Base-by-base conservation (phyloP, 352 stramenopile species). In the Thraustochytrium striatum region DNA sequence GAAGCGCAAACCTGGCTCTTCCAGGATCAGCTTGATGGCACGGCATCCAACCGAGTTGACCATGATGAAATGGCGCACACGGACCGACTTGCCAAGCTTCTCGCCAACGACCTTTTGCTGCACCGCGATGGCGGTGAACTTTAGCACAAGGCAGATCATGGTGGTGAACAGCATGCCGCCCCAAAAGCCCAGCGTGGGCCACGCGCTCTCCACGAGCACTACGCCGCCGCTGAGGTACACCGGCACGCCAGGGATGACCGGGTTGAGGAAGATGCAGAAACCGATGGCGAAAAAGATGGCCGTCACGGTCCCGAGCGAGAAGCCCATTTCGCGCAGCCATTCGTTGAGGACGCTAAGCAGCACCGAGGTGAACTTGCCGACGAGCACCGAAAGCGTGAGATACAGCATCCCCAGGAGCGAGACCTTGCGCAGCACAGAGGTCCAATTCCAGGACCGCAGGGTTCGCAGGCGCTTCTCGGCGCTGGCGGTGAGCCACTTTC, bases 31-130 rank as follows among this genome's bases (percentile, higher is more conserved):
- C 38, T 70, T 70, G 36, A 70, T 70, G 41, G 59, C 59, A 5
- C 59, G 59, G 35, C 59, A 70, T 0, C 0, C 59, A 7, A 70
- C 59, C 0, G 41, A 55, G 50, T 75, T 75, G 0, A 75, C 65
- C 5, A 39, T 43, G 36, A 75, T 75, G 16, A 75, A 75, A 16
- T 38, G 21, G 25, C 65, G 41, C 11, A 75, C 52, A 0, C 9
- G 68, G n/a, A 75, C 32, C 28, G 35, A 75, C 1, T 38, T 16
- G 30, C 65, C 65, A 30, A 75, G 30, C 33, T 21, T 21, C 30
- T 75, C 65, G 9, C 65, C 65, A 25, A 75, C 58, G 30, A 58
- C 13, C 47, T 75, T 75, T 70, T 75, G 65, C 36, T 75, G 65
- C 3, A 75, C 32, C 32, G 65, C 52, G 41, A 75, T 75, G 50